Evolutionary conservation across 2,329 filamentous ascomycete species (phyloP), one percentile per base, ranked within the genome.

Genomic region (Neofusicoccum sp.): DNA sequence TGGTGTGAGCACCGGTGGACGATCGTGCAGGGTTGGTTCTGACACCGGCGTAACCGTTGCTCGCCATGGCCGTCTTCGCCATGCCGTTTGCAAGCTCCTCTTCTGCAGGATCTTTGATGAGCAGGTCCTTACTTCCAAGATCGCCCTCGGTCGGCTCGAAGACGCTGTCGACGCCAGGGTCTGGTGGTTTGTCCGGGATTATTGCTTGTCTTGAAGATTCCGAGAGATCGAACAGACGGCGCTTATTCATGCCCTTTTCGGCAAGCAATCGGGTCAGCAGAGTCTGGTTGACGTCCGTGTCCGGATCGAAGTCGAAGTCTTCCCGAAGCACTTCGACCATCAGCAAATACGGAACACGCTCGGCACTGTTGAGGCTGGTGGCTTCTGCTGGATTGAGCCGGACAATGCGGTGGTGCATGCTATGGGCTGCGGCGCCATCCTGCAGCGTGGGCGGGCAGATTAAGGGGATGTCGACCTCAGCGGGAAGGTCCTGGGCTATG

Each of bases 271-370:
- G 88, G 20, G 82, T 84, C 8, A 82, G 78, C 11, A 95, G 76
- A 57, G 84, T 81, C 69, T 89, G 82, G 67, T 95, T 95, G 64
- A 91, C 88, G 30, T 83, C 79, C 0, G 86, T 88, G 33, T 89
- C 85, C 0, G 90, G 89, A 66, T 93, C 87, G 67, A 95, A 95
- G 34, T 88, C 87, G 69, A 95, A 93, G 68, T 95, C 90, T 65
- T 93, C 90, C 26, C 88, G 81, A 49, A 95, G 76, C 24, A 95
- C 87, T 70, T 95, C 90, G 2, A 93, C 85, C 89, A 95, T 93
- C 30, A 95, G 81, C 53, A 95, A 75, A 74, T 92, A 95, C 1
- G 90, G 90, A 45, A 95, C 90, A 71, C 92, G 89, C 72, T 95
- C 90, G 4, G 90, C 90, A 71, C 90, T 95, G 74, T 95, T 95